Evolutionary conservation across 2,329 filamentous ascomycete species (phyloP).

Genomic region (Epichloe hybrida): DNA sequence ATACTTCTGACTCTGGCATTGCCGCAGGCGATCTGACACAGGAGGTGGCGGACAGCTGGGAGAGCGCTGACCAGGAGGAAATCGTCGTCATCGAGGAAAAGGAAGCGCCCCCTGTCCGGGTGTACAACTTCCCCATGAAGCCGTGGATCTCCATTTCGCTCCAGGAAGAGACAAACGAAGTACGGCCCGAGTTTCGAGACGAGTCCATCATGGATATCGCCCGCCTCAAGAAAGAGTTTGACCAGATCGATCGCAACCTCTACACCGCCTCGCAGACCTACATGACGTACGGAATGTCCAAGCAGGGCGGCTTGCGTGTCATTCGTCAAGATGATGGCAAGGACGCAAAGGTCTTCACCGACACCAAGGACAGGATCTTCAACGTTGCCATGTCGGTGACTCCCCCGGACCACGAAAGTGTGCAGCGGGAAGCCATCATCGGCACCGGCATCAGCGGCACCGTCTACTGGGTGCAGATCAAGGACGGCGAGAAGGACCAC

Average conservation of each 20-base stretch:
- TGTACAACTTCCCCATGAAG: slow-evolving; percentile 93
- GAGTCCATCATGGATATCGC: slow-evolving; percentile 86
- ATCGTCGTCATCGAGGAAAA: slow-evolving; percentile 53
- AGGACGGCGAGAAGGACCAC: slow-evolving; percentile 62
- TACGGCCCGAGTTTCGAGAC: slow-evolving; percentile 54
- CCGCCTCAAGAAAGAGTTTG: slow-evolving; percentile 90
- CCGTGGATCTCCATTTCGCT: slow-evolving; percentile 88
- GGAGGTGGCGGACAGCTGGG: slow-evolving; percentile 76
- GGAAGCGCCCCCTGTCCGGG: slow-evolving; percentile 53
- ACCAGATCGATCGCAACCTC: slow-evolving; percentile 88
- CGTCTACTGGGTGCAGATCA: slow-evolving; percentile 88
- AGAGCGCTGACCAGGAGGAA: slow-evolving; percentile 67
- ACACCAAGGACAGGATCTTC: slow-evolving; percentile 87
- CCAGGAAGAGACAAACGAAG: slow-evolving; percentile 39
- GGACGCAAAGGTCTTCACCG: slow-evolving; percentile 83
- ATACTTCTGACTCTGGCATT: slow-evolving; percentile 34
- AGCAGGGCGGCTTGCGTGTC: slow-evolving; percentile 81
- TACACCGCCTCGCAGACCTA: slow-evolving; percentile 81
- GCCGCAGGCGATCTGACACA: slow-evolving; percentile 41
- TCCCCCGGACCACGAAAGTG: slow-evolving; percentile 37
- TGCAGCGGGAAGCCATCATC: slow-evolving; percentile 67
- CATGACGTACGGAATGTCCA: slow-evolving; percentile 89
- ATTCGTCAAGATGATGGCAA: slow-evolving; percentile 89
- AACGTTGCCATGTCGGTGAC: slow-evolving; percentile 75
- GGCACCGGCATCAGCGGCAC: slow-evolving; percentile 89